Conservation (phyloP, 495 filamentous ascomycete species). For the Choiromyces venosus region DNA sequence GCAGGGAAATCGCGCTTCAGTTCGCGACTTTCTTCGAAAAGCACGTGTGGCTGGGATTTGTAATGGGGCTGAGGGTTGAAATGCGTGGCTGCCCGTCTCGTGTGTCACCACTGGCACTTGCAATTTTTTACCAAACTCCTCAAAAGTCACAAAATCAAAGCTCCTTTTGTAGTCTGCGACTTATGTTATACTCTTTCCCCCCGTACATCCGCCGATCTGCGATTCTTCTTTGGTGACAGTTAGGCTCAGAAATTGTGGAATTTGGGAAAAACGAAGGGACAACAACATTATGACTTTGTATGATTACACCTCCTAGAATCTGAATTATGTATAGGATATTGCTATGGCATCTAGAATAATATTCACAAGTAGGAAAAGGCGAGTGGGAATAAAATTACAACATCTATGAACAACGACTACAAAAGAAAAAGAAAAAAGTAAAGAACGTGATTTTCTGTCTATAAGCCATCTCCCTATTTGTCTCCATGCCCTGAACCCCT, state of each 20-base stretch:
- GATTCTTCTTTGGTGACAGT: too few species aligned
- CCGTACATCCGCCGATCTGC: too few species aligned
- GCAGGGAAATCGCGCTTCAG: slow-evolving; percentile 31
- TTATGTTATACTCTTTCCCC: too few species aligned
- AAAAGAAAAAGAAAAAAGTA: neutral
- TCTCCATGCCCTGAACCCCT: neutral
- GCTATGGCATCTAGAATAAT: too few species aligned
- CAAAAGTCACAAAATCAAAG: too few species aligned
- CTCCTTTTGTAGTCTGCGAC: too few species aligned
- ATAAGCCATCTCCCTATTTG: neutral
- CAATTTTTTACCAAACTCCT: too few species aligned
- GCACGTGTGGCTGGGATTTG: slow-evolving; percentile 29
- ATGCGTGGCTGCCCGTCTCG: neutral
- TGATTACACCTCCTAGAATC: too few species aligned
- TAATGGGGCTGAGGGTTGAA: slow-evolving; percentile 8
- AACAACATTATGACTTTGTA: neutral
- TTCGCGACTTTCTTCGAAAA: slow-evolving; percentile 26
- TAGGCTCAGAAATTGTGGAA: too few species aligned
- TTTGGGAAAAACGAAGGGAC: too few species aligned
- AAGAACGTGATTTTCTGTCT: neutral
- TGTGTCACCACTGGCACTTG: neutral
- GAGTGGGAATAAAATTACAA: neutral
- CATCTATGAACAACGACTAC: neutral
- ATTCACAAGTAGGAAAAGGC: neutral
- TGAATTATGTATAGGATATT: too few species aligned